Base-by-base conservation (phyloP, 73 alveolate genomes). In the Paramecium biaurelia region DNA sequence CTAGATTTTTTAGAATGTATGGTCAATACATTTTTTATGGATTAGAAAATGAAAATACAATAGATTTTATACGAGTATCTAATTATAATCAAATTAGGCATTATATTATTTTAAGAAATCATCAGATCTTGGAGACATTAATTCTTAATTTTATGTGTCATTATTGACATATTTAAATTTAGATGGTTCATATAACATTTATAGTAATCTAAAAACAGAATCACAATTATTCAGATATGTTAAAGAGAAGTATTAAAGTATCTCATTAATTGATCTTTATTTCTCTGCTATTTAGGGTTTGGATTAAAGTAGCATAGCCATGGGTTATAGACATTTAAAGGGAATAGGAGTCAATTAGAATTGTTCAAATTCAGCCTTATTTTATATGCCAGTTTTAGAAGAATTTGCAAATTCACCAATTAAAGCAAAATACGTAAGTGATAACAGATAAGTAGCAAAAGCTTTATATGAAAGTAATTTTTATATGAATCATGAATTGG, bases 11-110 rank as follows among this genome's bases (percentile, higher is more conserved):
- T 72, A 37, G 86, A 20, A 35, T 72, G 45, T 72, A 72, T 38
- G 86, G 86, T 7, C 18, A 72, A 72, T 72, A 72, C 21, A 72
- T 72, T 10, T 72, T 72, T 32, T 72, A 72, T 34, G 86, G 86
- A 14, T 35, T 72, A 38, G 86, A 72, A 11, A 37, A 37, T 72
- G 32, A 30, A 15, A 37, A 72, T 5, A 12, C 18, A 12, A 72
- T 72, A 28, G 86, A 72, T 72, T 72, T 15, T 72, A 67, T 67
- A 35, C 1, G 86, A 72, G 86, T 72, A 72, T 34, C 32, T 38
- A 0, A 72, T 35, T 35, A 5, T 37, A 35, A 12, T 18, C 5
- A n/a, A 34, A 5, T 72, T 37, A 72, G 86, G 86, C 86, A 15
- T 35, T 72, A 0, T 72, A 32, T 72, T 72, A 72, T 34, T 72